Percentiles rank a stretch among this genome's conserved stretches.
These are phyloP conservation scores for Pseudohalonectria lignicola DNA, from an alignment of 2,329 filamentous ascomycete genomes.

Conservation along the genomic window DNA sequence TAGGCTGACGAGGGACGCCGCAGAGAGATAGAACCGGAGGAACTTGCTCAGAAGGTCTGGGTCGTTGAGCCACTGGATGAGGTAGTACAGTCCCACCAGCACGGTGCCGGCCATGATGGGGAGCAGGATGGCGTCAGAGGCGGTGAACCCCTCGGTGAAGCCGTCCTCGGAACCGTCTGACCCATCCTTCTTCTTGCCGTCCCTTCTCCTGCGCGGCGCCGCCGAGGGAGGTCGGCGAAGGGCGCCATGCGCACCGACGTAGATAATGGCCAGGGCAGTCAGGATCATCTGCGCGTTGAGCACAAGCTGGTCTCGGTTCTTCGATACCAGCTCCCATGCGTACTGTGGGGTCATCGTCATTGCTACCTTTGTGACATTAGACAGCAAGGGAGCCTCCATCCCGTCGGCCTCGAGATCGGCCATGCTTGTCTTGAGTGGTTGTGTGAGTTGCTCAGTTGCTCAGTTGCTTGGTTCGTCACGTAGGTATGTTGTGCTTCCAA, in stretches of 20 bases:
- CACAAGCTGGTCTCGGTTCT: slow-evolving; percentile 24
- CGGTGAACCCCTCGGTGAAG: slow-evolving; percentile 51
- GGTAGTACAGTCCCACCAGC: slow-evolving; percentile 66
- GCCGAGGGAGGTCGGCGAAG: slow-evolving; percentile 76
- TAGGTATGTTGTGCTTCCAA: too few relatives aligned
- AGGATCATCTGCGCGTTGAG: slow-evolving; percentile 39
- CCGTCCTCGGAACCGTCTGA: slow-evolving; percentile 27
- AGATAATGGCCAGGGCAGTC: slow-evolving; percentile 73
- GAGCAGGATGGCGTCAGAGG: slow-evolving; percentile 74
- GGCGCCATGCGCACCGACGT: slow-evolving; percentile 74
- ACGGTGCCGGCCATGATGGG: slow-evolving; percentile 66
- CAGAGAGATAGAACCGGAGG: slow-evolving; percentile 72
- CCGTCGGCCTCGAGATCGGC: background rate
- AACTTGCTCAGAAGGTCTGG: slow-evolving; percentile 72
- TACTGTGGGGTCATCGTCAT: background rate
- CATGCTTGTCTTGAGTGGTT: too few relatives aligned
- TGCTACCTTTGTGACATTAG: background rate
- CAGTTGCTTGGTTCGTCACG: background rate
- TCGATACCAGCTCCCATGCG: background rate
- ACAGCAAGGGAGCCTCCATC: background rate
- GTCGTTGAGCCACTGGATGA: slow-evolving; percentile 83
- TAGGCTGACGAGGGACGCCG: slow-evolving; percentile 68
- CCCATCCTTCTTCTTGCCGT: slow-evolving; percentile 24
- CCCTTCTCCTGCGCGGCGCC: slow-evolving; percentile 31
- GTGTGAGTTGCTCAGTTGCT: background rate